phyloP scores from a whole-genome alignment of 108 stramenopile genomes.

The Skeletonema marinoi region DNA sequence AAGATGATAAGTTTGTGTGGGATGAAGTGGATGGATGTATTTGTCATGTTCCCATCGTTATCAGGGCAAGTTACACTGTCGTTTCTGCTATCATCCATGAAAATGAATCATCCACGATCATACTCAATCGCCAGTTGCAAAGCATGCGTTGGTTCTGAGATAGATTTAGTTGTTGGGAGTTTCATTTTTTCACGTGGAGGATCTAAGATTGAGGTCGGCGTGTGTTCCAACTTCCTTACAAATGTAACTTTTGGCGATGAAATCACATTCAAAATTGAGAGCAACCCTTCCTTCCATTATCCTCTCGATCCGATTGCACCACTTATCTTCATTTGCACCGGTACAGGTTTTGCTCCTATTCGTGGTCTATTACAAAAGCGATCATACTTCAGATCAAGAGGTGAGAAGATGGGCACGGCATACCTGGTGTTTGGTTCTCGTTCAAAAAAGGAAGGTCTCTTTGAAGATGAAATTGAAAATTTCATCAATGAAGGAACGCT shows the following conservation, averaged over 20 bases:
- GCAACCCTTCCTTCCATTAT: constrained; percentile 8
- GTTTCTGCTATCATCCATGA: constrained; percentile 2
- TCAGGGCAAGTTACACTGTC: constrained; percentile 1
- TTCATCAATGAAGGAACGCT: constrained; percentile 7
- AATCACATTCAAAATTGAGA: constrained; percentile 11
- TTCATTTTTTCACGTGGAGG: constrained; percentile 15
- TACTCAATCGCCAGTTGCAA: constrained; percentile 19
- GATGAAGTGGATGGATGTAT: neutral
- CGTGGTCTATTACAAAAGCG: constrained; percentile 21
- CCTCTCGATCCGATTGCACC: constrained; percentile 4
- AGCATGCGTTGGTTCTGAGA: constrained; percentile 1
- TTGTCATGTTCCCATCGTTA: neutral
- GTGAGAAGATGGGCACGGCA: constrained; percentile 10
- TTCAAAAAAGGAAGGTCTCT: constrained; percentile 12
- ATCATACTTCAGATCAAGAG: constrained; percentile 1
- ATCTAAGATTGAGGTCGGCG: constrained; percentile 4
- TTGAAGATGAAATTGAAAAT: constrained; percentile 11
- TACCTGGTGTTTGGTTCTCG: constrained; percentile 21
- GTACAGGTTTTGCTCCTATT: constrained; percentile 24
- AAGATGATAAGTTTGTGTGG: neutral
- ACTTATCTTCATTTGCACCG: constrained; percentile 18
- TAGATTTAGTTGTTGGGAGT: constrained; percentile 13
- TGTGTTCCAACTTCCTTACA: constrained; percentile 17
- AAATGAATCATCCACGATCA: constrained; percentile 14
- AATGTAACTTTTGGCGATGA: constrained; percentile 1